Evolutionary conservation across 2,329 filamentous ascomycete species (phyloP), one percentile per base, ranked within the genome.

Genomic region (Claviceps paspali): DNA sequence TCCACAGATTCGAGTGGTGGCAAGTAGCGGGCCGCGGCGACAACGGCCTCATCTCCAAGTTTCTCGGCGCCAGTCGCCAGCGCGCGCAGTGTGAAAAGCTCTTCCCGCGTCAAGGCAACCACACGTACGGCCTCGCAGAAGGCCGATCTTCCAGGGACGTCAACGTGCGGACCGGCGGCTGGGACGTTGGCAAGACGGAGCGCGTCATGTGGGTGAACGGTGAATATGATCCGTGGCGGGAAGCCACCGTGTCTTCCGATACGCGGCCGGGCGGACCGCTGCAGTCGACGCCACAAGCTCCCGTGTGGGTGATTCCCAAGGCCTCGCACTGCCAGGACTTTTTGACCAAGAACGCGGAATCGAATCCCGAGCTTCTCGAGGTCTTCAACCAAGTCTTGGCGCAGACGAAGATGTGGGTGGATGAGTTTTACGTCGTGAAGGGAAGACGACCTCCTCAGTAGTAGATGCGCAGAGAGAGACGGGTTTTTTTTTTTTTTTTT

Each of bases 201-300:
- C 63, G 72, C 2, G 53, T 79, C 18, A 59, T 76, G 21, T 76
- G 66, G 59, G 61, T 65, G 5, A 76, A 76, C 45, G 74, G 67
- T 29, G 60, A 73, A 51, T 69, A 59, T 38, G 74, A 79, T 49
- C 74, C 73, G 6, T 78, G 73, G 74, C 60, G 65, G 27, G 62
- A 68, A 5, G 62, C 67, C 0, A 64, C 64, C 3, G 63, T 77
- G 0, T 66, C 63, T 1, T 68, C 68, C 14, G 57, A 62, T 17
- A 63, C 65, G 48, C 60, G 72, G 17, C 69, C 71, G 0, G 68
- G 63, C 5, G 74, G 74, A 0, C 69, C 71, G 1, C 50, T 76
- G 30, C 8, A 12, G 11, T 52, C 39, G 63, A 63, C 10, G 70
- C 63, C 0, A 1, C 48, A 64, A 19, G 59, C 62, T 1, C 72